Evolutionary conservation across 768 basidiomycete species (phyloP), one percentile per base, ranked within the genome.

Genomic region (Agaricus subrufescens): DNA sequence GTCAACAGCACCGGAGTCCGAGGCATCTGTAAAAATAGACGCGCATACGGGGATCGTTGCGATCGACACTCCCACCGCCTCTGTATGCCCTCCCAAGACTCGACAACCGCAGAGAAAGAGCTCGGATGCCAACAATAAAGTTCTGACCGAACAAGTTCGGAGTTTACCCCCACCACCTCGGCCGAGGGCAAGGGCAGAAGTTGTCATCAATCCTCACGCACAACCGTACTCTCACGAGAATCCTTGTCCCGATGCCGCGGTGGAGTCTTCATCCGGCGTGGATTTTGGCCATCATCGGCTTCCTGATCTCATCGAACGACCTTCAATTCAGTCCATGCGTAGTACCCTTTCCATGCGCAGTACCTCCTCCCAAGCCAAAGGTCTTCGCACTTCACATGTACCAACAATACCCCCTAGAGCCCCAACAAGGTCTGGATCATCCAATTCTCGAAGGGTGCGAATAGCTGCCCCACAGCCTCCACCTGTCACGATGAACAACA

Each of bases 141-240:
- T 69, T 51, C 66, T 68, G 29, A 58, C 66, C 46, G 66, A 63
- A 19, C 55, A 61, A 26, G 58, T 71, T 52, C 76, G 64, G 48
- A 77, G 73, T 61, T 69, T 86, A 9, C 82, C 83, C 1, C 84
- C 82, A 10, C 83, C 84, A 4, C 84, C 84, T 15, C 76, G 84
- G 48, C 70, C 66, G 15, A 68, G 71, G 27, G 64, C 63, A 34
- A 68, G 71, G 52, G 65, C 68, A n/a, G 62, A 67, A 23, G 54
- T 65, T 57, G 56, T 58, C 67, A 30, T 63, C 8, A 57, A 40
- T 38, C 14, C 47, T 31, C 34, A 44, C 37, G 47, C 40, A 54
- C 58, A 10, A 29, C 29, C 40, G 7, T 15, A 23, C 14, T 29
- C 45, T 8, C 37, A 9, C 34, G 45, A 8, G 23, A 31, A 25